A percentile compares a stretch with the other conserved stretches of the same genome.
Evolutionary conservation across 2,329 filamentous ascomycete species (phyloP).

Genomic region (Pezicula rhizophila): DNA sequence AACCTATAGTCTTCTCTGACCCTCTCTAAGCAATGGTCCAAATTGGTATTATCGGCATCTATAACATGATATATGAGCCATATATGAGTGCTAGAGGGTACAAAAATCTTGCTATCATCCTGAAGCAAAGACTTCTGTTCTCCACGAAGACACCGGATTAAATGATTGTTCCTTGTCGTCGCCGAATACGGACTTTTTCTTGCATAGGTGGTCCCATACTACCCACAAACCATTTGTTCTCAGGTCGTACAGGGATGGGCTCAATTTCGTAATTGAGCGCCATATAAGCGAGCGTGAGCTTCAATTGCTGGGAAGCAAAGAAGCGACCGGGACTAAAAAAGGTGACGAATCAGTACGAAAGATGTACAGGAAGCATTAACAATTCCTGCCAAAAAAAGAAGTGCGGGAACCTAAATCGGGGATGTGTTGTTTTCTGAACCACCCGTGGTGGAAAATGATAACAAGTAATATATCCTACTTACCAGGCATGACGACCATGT

Average conservation of each 20-base stretch:
- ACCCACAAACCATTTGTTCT: conserved; percentile 27
- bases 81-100: too few relatives aligned
- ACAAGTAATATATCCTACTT: conserved; percentile 2
- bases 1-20: too few relatives aligned
- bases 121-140: too few relatives aligned
- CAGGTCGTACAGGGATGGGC: conserved; percentile 20
- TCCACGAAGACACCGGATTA: background rate
- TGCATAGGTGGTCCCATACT: conserved; percentile 25
- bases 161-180: conserved; percentile 8
- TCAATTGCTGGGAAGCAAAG: background rate
- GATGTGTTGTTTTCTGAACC: too few relatives aligned
- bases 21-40: too few relatives aligned
- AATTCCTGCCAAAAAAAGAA: too few relatives aligned
- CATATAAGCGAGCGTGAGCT: conserved; percentile 6
- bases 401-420: too few relatives aligned
- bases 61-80: too few relatives aligned
- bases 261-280: conserved; percentile 15
- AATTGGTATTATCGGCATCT: too few relatives aligned
- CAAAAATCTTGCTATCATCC: too few relatives aligned
- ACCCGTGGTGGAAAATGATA: too few relatives aligned
- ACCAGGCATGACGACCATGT: conserved; percentile 26
- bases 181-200: conserved; percentile 22
- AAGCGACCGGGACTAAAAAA: conserved; percentile 1
- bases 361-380: too few relatives aligned
- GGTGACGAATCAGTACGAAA: conserved; percentile 5